These are phyloP conservation scores for Sugiyamaella paludigena DNA, from an alignment of 1,139 yeast genomes.

Conservation along the genomic window DNA sequence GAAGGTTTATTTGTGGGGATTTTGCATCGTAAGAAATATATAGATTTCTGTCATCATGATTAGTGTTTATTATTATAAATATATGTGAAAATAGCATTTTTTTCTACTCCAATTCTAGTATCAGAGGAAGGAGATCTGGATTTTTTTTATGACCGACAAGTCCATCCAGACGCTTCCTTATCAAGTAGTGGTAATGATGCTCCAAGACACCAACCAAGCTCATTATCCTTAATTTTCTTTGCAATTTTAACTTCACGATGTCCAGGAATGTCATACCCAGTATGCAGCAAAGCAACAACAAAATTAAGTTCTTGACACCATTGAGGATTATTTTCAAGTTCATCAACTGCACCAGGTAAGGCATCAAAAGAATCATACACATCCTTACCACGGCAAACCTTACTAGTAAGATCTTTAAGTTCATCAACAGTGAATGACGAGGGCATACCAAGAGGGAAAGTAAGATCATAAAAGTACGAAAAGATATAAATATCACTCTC, in stretches of 20 bases:
- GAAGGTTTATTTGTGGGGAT: slow-evolving; percentile 54
- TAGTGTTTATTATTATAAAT: not conserved
- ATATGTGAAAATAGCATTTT: not conserved
- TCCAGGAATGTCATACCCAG: slow-evolving; percentile 93
- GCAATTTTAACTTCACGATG: slow-evolving; percentile 90
- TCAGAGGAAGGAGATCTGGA: not conserved
- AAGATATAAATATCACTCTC: slow-evolving; percentile 79
- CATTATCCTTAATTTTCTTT: slow-evolving; percentile 79
- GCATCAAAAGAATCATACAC: slow-evolving; percentile 62
- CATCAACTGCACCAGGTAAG: slow-evolving; percentile 63
- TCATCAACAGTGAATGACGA: slow-evolving; percentile 81
- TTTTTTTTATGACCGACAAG: slow-evolving; percentile 43
- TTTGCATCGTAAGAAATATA: slow-evolving; percentile 55
- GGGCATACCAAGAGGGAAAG: slow-evolving; percentile 94
- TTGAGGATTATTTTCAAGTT: slow-evolving; percentile 73
- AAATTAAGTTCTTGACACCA: slow-evolving; percentile 93
- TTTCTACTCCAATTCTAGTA: not conserved
- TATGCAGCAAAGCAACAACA: slow-evolving; percentile 84
- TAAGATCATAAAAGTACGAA: slow-evolving; percentile 92
- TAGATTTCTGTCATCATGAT: slow-evolving; percentile 41
- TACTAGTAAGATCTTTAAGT: slow-evolving; percentile 72
- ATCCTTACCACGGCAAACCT: slow-evolving; percentile 79
- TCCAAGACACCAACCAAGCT: slow-evolving; percentile 98
- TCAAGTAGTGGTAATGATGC: slow-evolving; percentile 90
- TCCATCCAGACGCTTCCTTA: slow-evolving; percentile 60